Base-by-base conservation (phyloP, 129 eudicot genomes). In the Artemisia annua region DNA sequence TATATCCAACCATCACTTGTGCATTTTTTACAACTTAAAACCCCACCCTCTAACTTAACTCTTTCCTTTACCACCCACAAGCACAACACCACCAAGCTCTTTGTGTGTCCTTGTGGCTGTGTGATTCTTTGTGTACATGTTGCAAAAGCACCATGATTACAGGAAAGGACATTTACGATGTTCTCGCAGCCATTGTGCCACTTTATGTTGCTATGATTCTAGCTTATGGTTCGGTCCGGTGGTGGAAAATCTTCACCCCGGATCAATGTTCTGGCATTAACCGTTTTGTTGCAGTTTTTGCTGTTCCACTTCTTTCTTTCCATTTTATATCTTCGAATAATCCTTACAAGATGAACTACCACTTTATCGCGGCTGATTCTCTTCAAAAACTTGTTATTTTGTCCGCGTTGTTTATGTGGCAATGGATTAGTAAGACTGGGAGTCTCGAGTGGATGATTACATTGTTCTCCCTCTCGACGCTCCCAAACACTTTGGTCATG, bases 161-260 rank as follows among this genome's bases (percentile, higher is more conserved):
- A 14, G 95, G 92, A 39, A 89, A 87, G 62, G 98, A 93, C 85
- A 89, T 93, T 62, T 93, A 93, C 78, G 96, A 83, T 77, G 98
- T 93, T 48, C 83, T 93, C 3, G 91, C 98, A 0, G 98, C 98
- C 30, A 86, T 93, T 14, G 85, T 85, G 20, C 98, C 98, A 0
- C 81, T 93, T 0, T 93, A 93, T 49, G 98, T 89, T 2, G 98
- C 98, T 69, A 93, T 93, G 98, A 50, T 93, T 18, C 78, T 93
- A 54, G 98, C 98, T 59, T 93, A 93, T 51, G 96, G 96, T 35
- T 93, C 98, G 9, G 98, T 89, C 71, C 78, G 86, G 53, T 93
- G 98, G 98, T 93, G 98, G 98, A 85, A 84, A 66, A 93, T 93
- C 77, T 93, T 93, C 88, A 93, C 98, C 46, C 98, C 98, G 12